Conservation (phyloP, 768 basidiomycete genomes). For the Rhizopogon vinicolor region DNA sequence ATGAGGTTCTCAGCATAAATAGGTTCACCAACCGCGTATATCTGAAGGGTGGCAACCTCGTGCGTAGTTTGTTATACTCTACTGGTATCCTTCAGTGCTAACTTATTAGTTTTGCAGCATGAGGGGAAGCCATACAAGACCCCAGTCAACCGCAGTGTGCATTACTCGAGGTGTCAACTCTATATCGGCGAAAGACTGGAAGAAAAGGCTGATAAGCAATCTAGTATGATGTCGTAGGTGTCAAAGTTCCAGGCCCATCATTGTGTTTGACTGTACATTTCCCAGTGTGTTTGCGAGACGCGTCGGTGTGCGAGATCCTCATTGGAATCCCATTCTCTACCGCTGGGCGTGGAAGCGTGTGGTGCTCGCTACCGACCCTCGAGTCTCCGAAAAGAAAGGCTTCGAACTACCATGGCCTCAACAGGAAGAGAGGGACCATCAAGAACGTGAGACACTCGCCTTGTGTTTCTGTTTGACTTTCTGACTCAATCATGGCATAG, state of each 20-base stretch:
- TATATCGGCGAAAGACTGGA: constrained; percentile 59
- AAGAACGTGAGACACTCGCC: constrained; percentile 13
- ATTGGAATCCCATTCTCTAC: constrained; percentile 50
- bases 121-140: constrained; percentile 16
- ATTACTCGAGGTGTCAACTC: constrained; percentile 80
- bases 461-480: neutral
- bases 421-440: constrained; percentile 35
- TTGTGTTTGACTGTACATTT: neutral
- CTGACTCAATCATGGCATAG: constrained; percentile 4
- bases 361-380: constrained; percentile 60
- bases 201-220: constrained; percentile 24
- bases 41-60: constrained; percentile 39
- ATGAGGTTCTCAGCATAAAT: constrained; percentile 73
- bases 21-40: constrained; percentile 64
- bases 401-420: constrained; percentile 71
- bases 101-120: constrained; percentile 7
- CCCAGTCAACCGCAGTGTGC: constrained; percentile 37
- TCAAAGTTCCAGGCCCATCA: neutral
- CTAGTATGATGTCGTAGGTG: constrained; percentile 43
- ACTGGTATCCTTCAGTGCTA: neutral
- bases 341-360: constrained; percentile 72
- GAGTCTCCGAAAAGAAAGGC: constrained; percentile 36
- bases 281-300: constrained; percentile 76
- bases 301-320: constrained; percentile 53
- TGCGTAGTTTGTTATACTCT: constrained; percentile 15